Evolutionary conservation across 2,329 filamentous ascomycete species (phyloP).

Genomic region (Chaetomium sp.): DNA sequence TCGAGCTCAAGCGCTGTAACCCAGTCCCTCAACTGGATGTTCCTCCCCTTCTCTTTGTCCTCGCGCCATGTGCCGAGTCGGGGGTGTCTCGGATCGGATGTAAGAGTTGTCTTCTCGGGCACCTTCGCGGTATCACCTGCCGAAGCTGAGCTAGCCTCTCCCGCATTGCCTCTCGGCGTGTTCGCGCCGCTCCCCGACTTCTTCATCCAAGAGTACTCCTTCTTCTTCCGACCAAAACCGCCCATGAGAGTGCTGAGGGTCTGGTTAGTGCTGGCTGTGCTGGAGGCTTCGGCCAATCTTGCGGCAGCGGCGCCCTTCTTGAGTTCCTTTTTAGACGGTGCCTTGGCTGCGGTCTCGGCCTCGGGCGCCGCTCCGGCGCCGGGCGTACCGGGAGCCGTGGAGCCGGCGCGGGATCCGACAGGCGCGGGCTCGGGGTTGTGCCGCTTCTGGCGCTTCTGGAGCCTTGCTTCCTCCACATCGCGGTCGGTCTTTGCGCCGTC

Average conservation of each 20-base stretch:
- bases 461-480: slow-evolving; percentile 70
- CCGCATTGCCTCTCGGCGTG: slow-evolving; percentile 47
- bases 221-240: slow-evolving; percentile 63
- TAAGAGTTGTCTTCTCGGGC: slow-evolving; percentile 49
- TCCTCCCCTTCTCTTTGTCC: slow-evolving; percentile 72
- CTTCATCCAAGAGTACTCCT: slow-evolving; percentile 77
- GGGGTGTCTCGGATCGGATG: slow-evolving; percentile 58
- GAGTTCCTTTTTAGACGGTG: slow-evolving; percentile 82
- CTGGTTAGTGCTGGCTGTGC: slow-evolving; percentile 79
- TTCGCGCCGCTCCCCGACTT: slow-evolving; percentile 55
- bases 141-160: slow-evolving; percentile 41
- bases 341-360: slow-evolving; percentile 54
- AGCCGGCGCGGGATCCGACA: slow-evolving; percentile 55
- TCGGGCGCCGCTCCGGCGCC: slow-evolving; percentile 66
- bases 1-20: slow-evolving; percentile 78
- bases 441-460: slow-evolving; percentile 67
- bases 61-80: slow-evolving; percentile 77
- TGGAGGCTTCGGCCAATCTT: slow-evolving; percentile 74
- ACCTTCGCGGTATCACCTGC: slow-evolving; percentile 29
- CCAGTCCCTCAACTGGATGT: slow-evolving; percentile 84
- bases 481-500: slow-evolving; percentile 67
- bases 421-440: slow-evolving; percentile 57
- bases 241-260: slow-evolving; percentile 77
- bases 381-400: slow-evolving; percentile 62
- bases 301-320: slow-evolving; percentile 76